phyloP scores from a whole-genome alignment of 2,329 filamentous ascomycete genomes.

The Didymella keratinophila region DNA sequence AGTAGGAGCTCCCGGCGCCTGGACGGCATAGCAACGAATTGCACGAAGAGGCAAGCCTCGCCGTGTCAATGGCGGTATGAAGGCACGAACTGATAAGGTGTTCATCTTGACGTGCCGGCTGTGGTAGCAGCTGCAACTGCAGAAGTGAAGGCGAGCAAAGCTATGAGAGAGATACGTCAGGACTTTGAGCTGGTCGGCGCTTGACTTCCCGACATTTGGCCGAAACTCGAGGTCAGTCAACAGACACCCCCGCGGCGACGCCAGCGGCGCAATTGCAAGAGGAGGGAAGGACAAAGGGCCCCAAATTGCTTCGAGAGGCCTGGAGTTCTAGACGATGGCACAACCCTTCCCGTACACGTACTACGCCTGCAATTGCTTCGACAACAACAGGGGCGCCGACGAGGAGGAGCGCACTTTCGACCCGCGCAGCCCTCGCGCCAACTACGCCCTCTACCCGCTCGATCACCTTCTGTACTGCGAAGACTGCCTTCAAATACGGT shows the following conservation, averaged over 20 bases:
- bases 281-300: not conserved
- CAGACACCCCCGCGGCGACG: slow-evolving; percentile 17
- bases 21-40: slow-evolving; percentile 73
- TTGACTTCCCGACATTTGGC: slow-evolving; percentile 13
- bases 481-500: slow-evolving; percentile 95
- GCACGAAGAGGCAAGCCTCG: slow-evolving; percentile 35
- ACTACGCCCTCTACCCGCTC: slow-evolving; percentile 90
- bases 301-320: not conserved
- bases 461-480: slow-evolving; percentile 96
- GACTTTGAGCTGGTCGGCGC: slow-evolving; percentile 14
- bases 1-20: slow-evolving; percentile 76
- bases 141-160: not conserved
- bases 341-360: slow-evolving; percentile 68
- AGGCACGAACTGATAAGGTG: slow-evolving; percentile 44
- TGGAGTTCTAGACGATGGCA: slow-evolving; percentile 53
- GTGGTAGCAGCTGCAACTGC: not conserved
- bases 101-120: slow-evolving; percentile 35
- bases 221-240: slow-evolving; percentile 18
- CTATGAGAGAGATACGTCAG: slow-evolving; percentile 12
- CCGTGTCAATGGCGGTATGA: slow-evolving; percentile 45
- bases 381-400: slow-evolving; percentile 60
- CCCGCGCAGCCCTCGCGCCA: slow-evolving; percentile 81
- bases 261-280: not conserved
- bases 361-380: slow-evolving; percentile 70
- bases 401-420: slow-evolving; percentile 85